phyloP scores from a whole-genome alignment of 345 rosid species.

The Barbarea vulgaris region DNA sequence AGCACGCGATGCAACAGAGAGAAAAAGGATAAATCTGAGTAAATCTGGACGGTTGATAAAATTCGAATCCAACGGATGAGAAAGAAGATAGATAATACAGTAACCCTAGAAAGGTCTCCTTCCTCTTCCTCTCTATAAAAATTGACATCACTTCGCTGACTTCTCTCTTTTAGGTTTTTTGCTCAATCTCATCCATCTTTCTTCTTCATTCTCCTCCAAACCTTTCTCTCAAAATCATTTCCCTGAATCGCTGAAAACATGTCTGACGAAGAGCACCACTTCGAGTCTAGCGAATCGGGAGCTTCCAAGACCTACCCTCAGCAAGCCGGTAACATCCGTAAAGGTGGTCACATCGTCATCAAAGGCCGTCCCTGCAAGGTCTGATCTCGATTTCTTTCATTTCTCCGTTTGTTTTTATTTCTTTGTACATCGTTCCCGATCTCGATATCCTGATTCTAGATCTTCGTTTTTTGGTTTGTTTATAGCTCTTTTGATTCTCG shows the following conservation, averaged over 20 bases:
- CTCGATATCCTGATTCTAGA: slow-evolving; percentile 2
- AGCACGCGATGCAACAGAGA: slow-evolving; percentile 35
- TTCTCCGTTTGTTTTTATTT: neutral
- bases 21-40: neutral
- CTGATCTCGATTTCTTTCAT: neutral
- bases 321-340: slow-evolving; percentile 48
- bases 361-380: slow-evolving; percentile 50
- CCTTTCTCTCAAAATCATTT: neutral
- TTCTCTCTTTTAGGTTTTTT: slow-evolving; percentile 12
- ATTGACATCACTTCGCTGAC: slow-evolving; percentile 18
- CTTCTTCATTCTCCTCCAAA: neutral
- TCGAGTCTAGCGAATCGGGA: slow-evolving; percentile 47
- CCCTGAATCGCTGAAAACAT: slow-evolving; percentile 22
- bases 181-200: slow-evolving; percentile 13
- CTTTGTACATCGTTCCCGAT: neutral
- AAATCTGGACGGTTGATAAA: slow-evolving; percentile 21
- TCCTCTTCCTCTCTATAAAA: slow-evolving; percentile 23
- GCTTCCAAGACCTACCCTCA: slow-evolving; percentile 50
- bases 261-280: slow-evolving; percentile 53
- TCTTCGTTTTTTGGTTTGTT: slow-evolving; percentile 3
- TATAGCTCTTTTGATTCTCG: neutral
- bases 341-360: slow-evolving; percentile 48
- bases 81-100: slow-evolving; percentile 12
- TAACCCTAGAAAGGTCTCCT: slow-evolving; percentile 33
- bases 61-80: slow-evolving; percentile 29